Conservation (phyloP, 768 basidiomycete species). For the Leccinellum rugosiceps region DNA sequence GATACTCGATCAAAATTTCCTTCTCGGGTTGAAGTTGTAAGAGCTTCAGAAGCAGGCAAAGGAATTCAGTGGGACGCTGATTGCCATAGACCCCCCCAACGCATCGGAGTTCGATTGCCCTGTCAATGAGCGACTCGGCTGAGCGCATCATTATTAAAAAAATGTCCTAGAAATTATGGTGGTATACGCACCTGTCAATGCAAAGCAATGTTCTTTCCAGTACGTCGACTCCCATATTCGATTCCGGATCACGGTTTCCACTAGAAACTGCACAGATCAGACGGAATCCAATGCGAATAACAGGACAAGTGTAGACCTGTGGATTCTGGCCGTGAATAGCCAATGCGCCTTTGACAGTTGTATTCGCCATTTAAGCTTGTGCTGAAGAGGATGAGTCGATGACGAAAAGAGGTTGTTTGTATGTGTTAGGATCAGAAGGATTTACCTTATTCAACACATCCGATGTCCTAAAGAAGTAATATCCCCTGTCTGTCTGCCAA, state of each 20-base stretch:
- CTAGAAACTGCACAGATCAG: conserved; percentile 62
- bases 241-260: conserved; percentile 94
- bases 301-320: conserved; percentile 55
- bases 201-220: conserved; percentile 99
- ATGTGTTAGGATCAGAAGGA: conserved; percentile 20
- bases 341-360: conserved; percentile 80
- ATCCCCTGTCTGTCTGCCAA: not conserved
- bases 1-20: conserved; percentile 93
- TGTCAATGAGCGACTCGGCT: conserved; percentile 95
- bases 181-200: conserved; percentile 70
- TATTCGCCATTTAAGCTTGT: conserved; percentile 72
- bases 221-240: conserved; percentile 92
- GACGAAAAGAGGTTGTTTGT: conserved; percentile 14
- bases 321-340: conserved; percentile 98
- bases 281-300: not conserved
- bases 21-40: conserved; percentile 97
- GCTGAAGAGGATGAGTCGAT: not conserved
- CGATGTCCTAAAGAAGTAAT: not conserved
- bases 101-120: conserved; percentile 73
- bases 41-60: conserved; percentile 89
- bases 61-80: conserved; percentile 90
- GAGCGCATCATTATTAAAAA: conserved; percentile 1
- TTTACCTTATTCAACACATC: conserved; percentile 28
- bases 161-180: not conserved
- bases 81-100: conserved; percentile 97